Evolutionary conservation across 2,329 filamentous ascomycete genomes (phyloP).

Genomic region (Metarhizium rileyi): DNA sequence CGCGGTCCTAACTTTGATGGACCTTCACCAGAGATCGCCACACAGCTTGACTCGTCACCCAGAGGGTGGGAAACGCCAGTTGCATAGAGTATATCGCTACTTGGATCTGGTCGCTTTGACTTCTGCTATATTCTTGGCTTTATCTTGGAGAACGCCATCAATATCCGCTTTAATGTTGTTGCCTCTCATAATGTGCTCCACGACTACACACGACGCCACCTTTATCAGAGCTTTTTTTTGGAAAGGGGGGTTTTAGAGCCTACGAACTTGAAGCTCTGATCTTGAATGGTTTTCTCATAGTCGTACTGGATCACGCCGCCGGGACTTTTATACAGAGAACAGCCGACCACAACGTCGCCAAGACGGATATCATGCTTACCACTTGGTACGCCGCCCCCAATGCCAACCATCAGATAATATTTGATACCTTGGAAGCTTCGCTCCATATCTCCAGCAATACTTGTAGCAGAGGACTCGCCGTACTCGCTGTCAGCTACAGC

Average conservation of each 20-base stretch:
- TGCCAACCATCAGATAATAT: slow-evolving; percentile 13
- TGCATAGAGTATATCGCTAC: slow-evolving; percentile 8
- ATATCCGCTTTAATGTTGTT: not conserved
- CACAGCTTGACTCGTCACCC: slow-evolving; percentile 6
- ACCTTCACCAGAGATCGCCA: slow-evolving; percentile 3
- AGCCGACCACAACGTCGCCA: slow-evolving; percentile 16
- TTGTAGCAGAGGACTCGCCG: slow-evolving; percentile 11
- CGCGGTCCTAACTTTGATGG: slow-evolving; percentile 1
- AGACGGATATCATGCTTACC: slow-evolving; percentile 23
- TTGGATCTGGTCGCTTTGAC: slow-evolving; percentile 6
- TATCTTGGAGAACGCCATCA: slow-evolving; percentile 1
- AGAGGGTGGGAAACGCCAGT: slow-evolving; percentile 3
- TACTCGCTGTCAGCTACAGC: slow-evolving; percentile 11
- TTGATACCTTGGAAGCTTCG: slow-evolving; percentile 20
- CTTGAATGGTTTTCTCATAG: slow-evolving; percentile 7
- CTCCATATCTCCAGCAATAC: slow-evolving; percentile 18
- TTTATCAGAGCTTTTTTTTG: not conserved
- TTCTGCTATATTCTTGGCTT: slow-evolving; percentile 7
- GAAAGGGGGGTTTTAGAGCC: slow-evolving; percentile 9
- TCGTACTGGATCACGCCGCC: slow-evolving; percentile 18
- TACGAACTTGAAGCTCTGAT: slow-evolving; percentile 7
- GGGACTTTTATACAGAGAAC: not conserved
- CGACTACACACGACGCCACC: too few relatives aligned
- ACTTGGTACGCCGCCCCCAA: slow-evolving; percentile 25
- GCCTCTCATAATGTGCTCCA: not conserved